phyloP scores from a whole-genome alignment of 495 filamentous ascomycete species.

The Aspergillus asperescens region DNA sequence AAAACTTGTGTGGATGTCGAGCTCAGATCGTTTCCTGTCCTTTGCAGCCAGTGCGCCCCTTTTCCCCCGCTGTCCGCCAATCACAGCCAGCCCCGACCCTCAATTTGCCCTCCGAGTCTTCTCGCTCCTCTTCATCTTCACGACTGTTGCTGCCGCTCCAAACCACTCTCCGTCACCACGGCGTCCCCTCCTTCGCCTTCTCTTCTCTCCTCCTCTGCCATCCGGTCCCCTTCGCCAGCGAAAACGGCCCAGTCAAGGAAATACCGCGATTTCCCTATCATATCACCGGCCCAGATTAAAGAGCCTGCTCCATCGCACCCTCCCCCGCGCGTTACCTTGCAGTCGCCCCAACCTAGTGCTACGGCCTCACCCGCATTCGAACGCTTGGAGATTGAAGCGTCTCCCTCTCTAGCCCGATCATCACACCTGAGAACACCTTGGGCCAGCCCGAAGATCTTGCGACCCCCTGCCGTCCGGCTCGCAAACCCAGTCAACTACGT shows the following conservation, averaged over 20 bases:
- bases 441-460: conserved; percentile 22
- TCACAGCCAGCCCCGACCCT: conserved; percentile 16
- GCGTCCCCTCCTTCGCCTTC: conserved; percentile 12
- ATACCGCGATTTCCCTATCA: conserved; percentile 16
- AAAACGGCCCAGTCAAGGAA: conserved; percentile 36
- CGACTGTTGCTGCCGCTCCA: neutral
- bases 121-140: conserved; percentile 17
- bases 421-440: conserved; percentile 12
- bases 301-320: conserved; percentile 22
- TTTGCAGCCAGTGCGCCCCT: conserved; percentile 22
- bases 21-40: conserved; percentile 21
- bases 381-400: conserved; percentile 9
- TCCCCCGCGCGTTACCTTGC: conserved; percentile 20
- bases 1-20: conserved; percentile 17
- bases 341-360: conserved; percentile 17
- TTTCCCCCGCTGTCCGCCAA: conserved; percentile 21
- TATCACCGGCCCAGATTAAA: conserved; percentile 35
- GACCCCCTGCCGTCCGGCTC: conserved; percentile 39
- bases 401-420: conserved; percentile 8
- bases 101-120: conserved; percentile 9
- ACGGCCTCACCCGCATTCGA: conserved; percentile 13
- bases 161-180: conserved; percentile 11
- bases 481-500: conserved; percentile 48
- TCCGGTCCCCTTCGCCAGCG: conserved; percentile 14
- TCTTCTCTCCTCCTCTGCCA: conserved; percentile 6